Percentiles rank a stretch among this genome's conserved stretches.
These are phyloP conservation scores for Penicillium griseofulvum DNA, from an alignment of 2,329 filamentous ascomycete genomes.

Conservation along the genomic window DNA sequence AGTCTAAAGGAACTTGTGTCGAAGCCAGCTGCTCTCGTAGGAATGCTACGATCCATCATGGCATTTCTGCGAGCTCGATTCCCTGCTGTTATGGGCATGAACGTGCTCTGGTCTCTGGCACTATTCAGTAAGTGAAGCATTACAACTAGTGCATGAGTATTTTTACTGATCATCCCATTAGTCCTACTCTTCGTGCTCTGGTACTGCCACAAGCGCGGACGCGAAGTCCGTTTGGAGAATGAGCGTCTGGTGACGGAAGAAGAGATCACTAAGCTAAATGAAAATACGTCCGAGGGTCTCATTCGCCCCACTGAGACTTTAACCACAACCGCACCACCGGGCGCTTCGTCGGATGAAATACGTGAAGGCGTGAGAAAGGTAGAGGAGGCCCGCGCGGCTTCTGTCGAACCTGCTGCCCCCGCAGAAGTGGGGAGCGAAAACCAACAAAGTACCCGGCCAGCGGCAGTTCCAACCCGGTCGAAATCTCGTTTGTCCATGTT, in stretches of 20 bases:
- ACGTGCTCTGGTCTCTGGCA: conserved; percentile 84
- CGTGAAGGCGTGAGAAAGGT: conserved; percentile 42
- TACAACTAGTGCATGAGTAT: neutral
- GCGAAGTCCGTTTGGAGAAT: conserved; percentile 74
- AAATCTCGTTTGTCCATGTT: conserved; percentile 34
- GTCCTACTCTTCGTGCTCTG: conserved; percentile 91
- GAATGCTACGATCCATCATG: conserved; percentile 85
- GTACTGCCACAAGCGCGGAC: conserved; percentile 96
- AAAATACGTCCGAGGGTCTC: conserved; percentile 29
- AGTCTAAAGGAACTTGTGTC: conserved; percentile 76
- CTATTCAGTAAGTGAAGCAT: conserved; percentile 67
- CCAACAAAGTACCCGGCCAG: conserved; percentile 6
- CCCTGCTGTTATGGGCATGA: conserved; percentile 87
- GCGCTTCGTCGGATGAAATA: conserved; percentile 41
- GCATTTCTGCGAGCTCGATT: conserved; percentile 83
- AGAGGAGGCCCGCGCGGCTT: conserved; percentile 33
- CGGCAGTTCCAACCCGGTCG: conserved; percentile 26
- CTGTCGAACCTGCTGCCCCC: conserved; percentile 17
- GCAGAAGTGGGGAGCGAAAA: conserved; percentile 10
- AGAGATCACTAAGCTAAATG: conserved; percentile 43
- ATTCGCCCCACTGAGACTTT: conserved; percentile 38
- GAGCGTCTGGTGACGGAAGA: conserved; percentile 50
- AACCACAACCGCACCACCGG: conserved; percentile 42
- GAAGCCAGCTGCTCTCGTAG: conserved; percentile 81
- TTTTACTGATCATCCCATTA: conserved; percentile 30